phyloP scores from a whole-genome alignment of 495 filamentous ascomycete genomes.

The Penicillium angulare region DNA sequence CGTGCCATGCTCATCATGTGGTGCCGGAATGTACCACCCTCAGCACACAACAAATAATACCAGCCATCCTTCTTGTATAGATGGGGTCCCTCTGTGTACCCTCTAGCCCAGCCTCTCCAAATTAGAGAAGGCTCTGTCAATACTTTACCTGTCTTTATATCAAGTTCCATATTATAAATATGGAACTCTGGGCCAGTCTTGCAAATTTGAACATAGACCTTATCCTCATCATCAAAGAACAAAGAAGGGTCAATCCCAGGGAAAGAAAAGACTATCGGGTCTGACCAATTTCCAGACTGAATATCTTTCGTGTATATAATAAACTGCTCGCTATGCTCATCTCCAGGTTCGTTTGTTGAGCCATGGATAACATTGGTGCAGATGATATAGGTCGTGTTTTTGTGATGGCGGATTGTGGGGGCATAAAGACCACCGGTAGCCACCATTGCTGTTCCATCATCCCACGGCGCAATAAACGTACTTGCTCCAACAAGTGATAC shows the following conservation, averaged over 20 bases:
- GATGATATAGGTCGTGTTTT: slow-evolving; percentile 40
- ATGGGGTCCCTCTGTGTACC: slow-evolving; percentile 56
- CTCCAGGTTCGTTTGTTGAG: background rate
- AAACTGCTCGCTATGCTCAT: slow-evolving; percentile 22
- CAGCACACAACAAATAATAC: slow-evolving; percentile 61
- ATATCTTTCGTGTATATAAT: slow-evolving; percentile 26
- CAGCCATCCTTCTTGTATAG: slow-evolving; percentile 57
- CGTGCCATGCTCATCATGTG: slow-evolving; percentile 56
- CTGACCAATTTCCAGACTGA: slow-evolving; percentile 23
- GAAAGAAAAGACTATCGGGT: slow-evolving; percentile 31
- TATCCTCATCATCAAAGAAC: slow-evolving; percentile 27
- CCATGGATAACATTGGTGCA: slow-evolving; percentile 29
- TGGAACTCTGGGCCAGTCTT: slow-evolving; percentile 8
- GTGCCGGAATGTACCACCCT: slow-evolving; percentile 53
- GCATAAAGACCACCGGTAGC: slow-evolving; percentile 24
- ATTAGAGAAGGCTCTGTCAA: slow-evolving; percentile 26
- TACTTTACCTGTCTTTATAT: slow-evolving; percentile 16
- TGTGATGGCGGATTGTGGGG: slow-evolving; percentile 23
- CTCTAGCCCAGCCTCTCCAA: slow-evolving; percentile 48
- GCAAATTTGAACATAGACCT: slow-evolving; percentile 19
- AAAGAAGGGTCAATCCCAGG: slow-evolving; percentile 25
- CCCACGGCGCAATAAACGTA: slow-evolving; percentile 6
- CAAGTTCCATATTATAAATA: slow-evolving; percentile 22
- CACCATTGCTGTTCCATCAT: slow-evolving; percentile 9
- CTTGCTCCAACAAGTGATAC: slow-evolving; percentile 7